Base-by-base conservation (phyloP, 129 eudicot genomes). In the Escallonia rubra region DNA sequence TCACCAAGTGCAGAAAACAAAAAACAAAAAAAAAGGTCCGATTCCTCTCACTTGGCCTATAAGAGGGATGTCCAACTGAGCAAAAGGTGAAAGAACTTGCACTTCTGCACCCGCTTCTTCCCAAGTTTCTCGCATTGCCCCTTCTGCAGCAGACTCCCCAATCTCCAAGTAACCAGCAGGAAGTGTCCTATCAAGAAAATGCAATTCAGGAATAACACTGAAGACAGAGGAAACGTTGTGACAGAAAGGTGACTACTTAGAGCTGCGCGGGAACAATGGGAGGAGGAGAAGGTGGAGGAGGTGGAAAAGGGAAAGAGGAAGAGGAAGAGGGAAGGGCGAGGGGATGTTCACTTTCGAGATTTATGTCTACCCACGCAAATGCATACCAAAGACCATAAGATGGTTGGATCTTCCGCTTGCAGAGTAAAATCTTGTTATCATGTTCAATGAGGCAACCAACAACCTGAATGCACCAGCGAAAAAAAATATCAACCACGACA, bases 21-120 rank as follows among this genome's bases (percentile, higher is more conserved):
- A 14, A 41, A 57, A 43, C 54, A 43, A 23, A 23, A 23, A 23
- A 43, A 55, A 40, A 59, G 61, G 6, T 70, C 38, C 14, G 58
- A 16, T 63, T 73, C 65, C 51, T 55, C 79, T 81, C 73, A 93
- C 98, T 81, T 93, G 98, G 82, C 98, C 98, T 62, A 93, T 93
- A 54, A 83, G 96, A 75, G 98, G 98, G 72, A 93, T 93, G 79
- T 93, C 98, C 80, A 93, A 76, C 5, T 93, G 98, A 76, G 92
- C 92, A 81, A 86, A 93, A 62, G 92, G 95, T 64, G 95, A 83
- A 55, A 77, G 57, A 63, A 89, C 72, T 76, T 93, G 82, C 58
- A 93, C 98, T 82, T 93, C 87, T 61, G 98, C 98, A 62, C 90
- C 73, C 44, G 98, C 98, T 64, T 93, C 98, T 81, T 93, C 98